Evolutionary conservation across 2,329 filamentous ascomycete species (phyloP).

Genomic region (Ceratocystis papillata): DNA sequence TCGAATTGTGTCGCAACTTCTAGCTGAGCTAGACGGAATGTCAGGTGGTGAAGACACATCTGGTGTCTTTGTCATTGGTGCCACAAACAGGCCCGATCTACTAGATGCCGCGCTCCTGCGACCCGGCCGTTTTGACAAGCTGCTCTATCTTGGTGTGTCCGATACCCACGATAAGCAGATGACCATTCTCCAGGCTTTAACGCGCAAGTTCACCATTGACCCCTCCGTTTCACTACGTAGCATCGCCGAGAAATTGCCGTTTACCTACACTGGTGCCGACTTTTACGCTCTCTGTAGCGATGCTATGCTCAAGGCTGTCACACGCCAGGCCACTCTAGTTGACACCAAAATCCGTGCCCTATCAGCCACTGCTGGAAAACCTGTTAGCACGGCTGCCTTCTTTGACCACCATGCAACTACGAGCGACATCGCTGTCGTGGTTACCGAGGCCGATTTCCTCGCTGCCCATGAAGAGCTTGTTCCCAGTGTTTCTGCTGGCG

Average conservation of each 20-base stretch:
- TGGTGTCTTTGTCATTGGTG: slow-evolving; percentile 92
- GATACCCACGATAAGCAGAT: slow-evolving; percentile 95
- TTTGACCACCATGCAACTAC: slow-evolving; percentile 83
- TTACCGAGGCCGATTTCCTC: slow-evolving; percentile 79
- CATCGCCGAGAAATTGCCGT: slow-evolving; percentile 69
- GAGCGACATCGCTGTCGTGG: slow-evolving; percentile 76
- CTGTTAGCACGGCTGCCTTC: slow-evolving; percentile 79
- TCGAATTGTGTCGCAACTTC: slow-evolving; percentile 84
- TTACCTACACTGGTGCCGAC: slow-evolving; percentile 95
- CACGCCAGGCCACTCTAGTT: slow-evolving; percentile 71
- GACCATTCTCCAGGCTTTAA: slow-evolving; percentile 86
- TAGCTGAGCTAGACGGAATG: slow-evolving; percentile 96
- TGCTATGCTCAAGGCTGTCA: slow-evolving; percentile 97
- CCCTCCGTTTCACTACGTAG: slow-evolving; percentile 63
- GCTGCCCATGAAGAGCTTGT: slow-evolving; percentile 75
- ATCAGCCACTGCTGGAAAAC: slow-evolving; percentile 41
- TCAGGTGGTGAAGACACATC: slow-evolving; percentile 52
- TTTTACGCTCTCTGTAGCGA: slow-evolving; percentile 96
- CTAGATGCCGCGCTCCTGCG: slow-evolving; percentile 81
- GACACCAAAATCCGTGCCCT: slow-evolving; percentile 70
- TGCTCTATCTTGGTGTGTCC: slow-evolving; percentile 92
- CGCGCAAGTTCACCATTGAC: slow-evolving; percentile 85
- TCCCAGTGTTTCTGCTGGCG: slow-evolving; percentile 86
- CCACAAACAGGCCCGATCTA: slow-evolving; percentile 87
- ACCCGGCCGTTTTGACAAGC: slow-evolving; percentile 92